phyloP scores from a whole-genome alignment of 2,329 filamentous ascomycete species.

The Zasmidium cellare region DNA sequence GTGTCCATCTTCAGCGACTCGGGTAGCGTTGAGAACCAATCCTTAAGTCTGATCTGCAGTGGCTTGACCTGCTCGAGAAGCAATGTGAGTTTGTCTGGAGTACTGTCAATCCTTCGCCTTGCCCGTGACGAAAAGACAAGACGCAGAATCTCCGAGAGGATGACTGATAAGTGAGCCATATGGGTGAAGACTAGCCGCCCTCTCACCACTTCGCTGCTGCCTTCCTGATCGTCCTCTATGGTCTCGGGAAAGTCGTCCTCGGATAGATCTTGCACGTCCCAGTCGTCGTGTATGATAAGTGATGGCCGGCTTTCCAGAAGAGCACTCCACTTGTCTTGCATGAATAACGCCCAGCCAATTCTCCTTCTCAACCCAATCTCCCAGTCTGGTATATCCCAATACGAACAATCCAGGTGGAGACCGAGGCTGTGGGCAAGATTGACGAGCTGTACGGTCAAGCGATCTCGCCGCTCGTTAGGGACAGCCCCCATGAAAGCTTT shows the following conservation, averaged over 20 bases:
- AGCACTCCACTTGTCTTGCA: slow-evolving; percentile 33
- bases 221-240: slow-evolving; percentile 29
- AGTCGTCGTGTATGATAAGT: slow-evolving; percentile 25
- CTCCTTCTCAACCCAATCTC: slow-evolving; percentile 31
- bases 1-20: slow-evolving; percentile 29
- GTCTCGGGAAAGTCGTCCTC: slow-evolving; percentile 34
- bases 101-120: slow-evolving; percentile 16
- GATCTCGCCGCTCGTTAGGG: slow-evolving; percentile 22
- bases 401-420: slow-evolving; percentile 34
- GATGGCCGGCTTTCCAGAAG: slow-evolving; percentile 31
- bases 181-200: slow-evolving; percentile 31
- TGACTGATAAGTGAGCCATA: slow-evolving; percentile 28
- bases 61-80: slow-evolving; percentile 28
- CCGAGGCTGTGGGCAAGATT: slow-evolving; percentile 42
- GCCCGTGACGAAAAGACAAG: slow-evolving; percentile 25
- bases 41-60: slow-evolving; percentile 27
- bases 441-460: slow-evolving; percentile 38
- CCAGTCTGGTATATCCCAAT: slow-evolving; percentile 32
- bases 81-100: slow-evolving; percentile 15
- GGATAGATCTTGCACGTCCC: slow-evolving; percentile 26
- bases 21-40: slow-evolving; percentile 27
- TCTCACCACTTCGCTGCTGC: slow-evolving; percentile 31
- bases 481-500: slow-evolving; percentile 30
- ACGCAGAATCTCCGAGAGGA: slow-evolving; percentile 25
- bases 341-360: slow-evolving; percentile 32